A percentile compares a stretch with the other conserved stretches of the same genome.
Evolutionary conservation across 2,329 filamentous ascomycete genomes (phyloP).

Genomic region (Trichoderma asperellum): DNA sequence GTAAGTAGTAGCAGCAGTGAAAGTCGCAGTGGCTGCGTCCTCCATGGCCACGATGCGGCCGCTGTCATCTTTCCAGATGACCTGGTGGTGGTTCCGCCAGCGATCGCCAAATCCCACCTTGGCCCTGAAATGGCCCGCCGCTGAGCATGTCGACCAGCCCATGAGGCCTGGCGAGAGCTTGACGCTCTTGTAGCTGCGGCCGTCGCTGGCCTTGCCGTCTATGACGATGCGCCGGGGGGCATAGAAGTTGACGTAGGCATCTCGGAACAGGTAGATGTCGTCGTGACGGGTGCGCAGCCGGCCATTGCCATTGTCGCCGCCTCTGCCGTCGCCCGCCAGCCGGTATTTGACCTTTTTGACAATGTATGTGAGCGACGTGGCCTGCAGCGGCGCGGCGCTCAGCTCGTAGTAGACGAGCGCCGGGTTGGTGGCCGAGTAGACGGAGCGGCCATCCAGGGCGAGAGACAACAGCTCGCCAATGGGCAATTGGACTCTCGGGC

Average conservation of each 20-base stretch:
- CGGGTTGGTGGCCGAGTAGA: constrained; percentile 22
- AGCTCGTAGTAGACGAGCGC: constrained; percentile 23
- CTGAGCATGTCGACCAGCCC: constrained; percentile 22
- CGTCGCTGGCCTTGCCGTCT: constrained; percentile 20
- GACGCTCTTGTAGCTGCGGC: constrained; percentile 19
- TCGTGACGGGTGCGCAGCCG: constrained; percentile 19
- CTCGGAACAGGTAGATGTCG: constrained; percentile 22
- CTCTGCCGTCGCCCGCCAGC: not conserved
- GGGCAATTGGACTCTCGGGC: constrained; percentile 19
- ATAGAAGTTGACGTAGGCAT: constrained; percentile 25
- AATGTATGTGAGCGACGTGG: constrained; percentile 16
- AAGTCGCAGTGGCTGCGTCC: not conserved
- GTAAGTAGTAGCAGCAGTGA: not conserved
- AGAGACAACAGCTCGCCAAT: constrained; percentile 18
- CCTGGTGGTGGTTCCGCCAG: constrained; percentile 20
- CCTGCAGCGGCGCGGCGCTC: constrained; percentile 17
- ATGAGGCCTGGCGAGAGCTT: constrained; percentile 18
- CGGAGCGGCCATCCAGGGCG: constrained; percentile 12
- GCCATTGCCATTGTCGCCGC: not conserved
- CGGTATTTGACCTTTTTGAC: constrained; percentile 27
- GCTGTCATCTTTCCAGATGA: constrained; percentile 23
- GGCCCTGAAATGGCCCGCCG: constrained; percentile 13
- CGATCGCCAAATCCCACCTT: constrained; percentile 14
- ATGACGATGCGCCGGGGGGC: constrained; percentile 24
- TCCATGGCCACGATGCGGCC: constrained; percentile 25